Base-by-base conservation (phyloP, 805 yeast genomes). In the Wickerhamiella sorbophila region DNA sequence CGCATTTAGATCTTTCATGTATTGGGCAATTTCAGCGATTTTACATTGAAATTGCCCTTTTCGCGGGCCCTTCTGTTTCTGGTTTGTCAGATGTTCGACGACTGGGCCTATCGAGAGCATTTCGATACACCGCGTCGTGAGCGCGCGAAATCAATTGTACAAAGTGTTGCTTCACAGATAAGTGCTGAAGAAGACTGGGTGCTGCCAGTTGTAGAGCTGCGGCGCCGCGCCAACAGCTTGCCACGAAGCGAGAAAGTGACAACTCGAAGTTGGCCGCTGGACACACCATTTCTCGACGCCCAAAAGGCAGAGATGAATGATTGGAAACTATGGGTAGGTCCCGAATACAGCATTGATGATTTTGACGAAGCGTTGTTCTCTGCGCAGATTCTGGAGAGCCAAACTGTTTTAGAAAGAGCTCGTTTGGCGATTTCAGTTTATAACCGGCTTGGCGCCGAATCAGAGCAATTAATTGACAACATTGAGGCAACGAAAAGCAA, bases 401-500 rank as follows among this genome's bases (percentile, higher is more conserved):
- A 12, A 12, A 21, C 29, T 3, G 31, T 36, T 3, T 14, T 36
- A 14, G 38, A 22, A 16, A 29, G 27, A 17, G 26, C 27, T n/a
- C 17, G 18, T 6, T 38, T 37, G 8, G 47, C 48, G 2, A 17
- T 33, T 4, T 17, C 35, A n/a, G 16, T 42, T 2, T 41, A 40
- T 26, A 36, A 31, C 17, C 41, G 58, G 36, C 69, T 82, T 36
- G 53, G 73, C 1, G 47, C 50, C 0, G 71, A 73, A 21, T 69
- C 83, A 0, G 61, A 63, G 12, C 42, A 50, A 0, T 62, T 82
- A 4, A 58, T 72, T 18, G 53, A 52, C 2, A 63, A 69, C 15
- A 62, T 81, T 40, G 64, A 68, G 19, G 58, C 64, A 2, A 63
- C 84, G 34, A 62, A 74, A 3, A 44, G 54, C 1, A 70, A 74